A percentile compares a stretch with the other conserved stretches of the same genome.
Conservation (phyloP, 495 filamentous ascomycete genomes). For the Hypomontagnella monticulosa region DNA sequence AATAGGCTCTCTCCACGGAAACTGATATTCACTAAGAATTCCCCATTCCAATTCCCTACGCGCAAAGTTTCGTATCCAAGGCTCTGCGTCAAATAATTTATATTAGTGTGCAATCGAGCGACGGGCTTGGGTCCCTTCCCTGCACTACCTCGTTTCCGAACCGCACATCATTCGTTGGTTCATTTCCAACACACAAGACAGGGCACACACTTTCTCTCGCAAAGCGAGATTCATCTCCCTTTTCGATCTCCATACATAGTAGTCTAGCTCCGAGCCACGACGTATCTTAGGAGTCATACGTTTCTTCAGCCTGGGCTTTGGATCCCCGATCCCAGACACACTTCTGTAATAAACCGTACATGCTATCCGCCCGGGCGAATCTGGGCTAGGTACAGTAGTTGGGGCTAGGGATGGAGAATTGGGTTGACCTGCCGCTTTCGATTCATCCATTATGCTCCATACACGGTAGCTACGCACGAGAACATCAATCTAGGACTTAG, state of each 20-base stretch:
- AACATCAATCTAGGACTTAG: conserved; percentile 17
- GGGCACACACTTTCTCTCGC: conserved; percentile 8
- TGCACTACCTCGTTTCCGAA: conserved; percentile 43
- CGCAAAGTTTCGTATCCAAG: conserved; percentile 43
- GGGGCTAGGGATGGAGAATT: conserved; percentile 21
- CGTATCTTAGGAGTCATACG: conserved; percentile 33
- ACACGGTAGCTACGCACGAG: conserved; percentile 18
- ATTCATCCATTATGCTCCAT: conserved; percentile 23
- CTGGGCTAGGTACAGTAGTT: no score
- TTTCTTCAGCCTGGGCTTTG: conserved; percentile 31
- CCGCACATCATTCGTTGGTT: conserved; percentile 42
- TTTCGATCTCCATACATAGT: conserved; percentile 33
- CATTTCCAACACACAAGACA: conserved; percentile 40
- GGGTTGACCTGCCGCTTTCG: conserved; percentile 39
- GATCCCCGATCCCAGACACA: conserved; percentile 36
- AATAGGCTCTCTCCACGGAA: conserved; percentile 32
- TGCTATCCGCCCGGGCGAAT: not conserved
- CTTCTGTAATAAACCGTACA: not conserved
- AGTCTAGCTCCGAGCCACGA: conserved; percentile 31
- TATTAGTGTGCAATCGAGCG: conserved; percentile 40
- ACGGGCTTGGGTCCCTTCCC: conserved; percentile 36
- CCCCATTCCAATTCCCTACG: conserved; percentile 17
- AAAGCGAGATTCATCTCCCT: conserved; percentile 21
- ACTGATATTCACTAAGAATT: conserved; percentile 12
- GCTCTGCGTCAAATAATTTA: conserved; percentile 41